Evolutionary conservation across 768 basidiomycete species (phyloP), one percentile per base, ranked within the genome.

Genomic region (Mycena amicta): DNA sequence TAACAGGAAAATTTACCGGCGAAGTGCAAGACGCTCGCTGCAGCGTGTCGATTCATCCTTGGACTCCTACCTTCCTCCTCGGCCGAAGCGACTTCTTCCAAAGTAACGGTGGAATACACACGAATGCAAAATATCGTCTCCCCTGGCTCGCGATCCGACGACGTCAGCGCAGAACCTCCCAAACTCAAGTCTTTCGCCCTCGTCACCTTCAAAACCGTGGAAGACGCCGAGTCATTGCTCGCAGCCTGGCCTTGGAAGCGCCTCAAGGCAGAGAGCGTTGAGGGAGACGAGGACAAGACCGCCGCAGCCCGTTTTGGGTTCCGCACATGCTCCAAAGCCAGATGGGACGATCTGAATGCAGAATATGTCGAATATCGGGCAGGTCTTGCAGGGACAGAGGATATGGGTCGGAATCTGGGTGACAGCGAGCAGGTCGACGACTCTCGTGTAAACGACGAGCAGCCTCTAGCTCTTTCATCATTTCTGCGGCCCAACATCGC

Each of bases 101-200:
- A 53, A 29, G 18, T 45, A 4, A 41, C 67, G 22, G 16, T 51
- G 25, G 40, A 52, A 12, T 52, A 60, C 58, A 60, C 50, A 3
- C 71, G 70, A 22, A 66, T 92, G 4, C 86, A 92, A 66, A 61
- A 68, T 33, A 75, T 93, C 40, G 60, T 28, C n/a, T 49, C 47
- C 71, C 1, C 76, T 90, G 26, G 88, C 86, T 13, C 75, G 82
- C 0, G 88, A 92, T 64, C 81, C 87, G 67, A 79, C 82, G 89
- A 90, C 67, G n/a, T n/a, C n/a, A n/a, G n/a, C n/a, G n/a, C n/a
- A n/a, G 77, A 77, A 52, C 79, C 82, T 15, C 83, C 87, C 2
- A 81, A 79, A 53, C 87, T 81, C 70, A 92, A 88, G 75, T 88
- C 89, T 1, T 93, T 92, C 60, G 89, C 90, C 0, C 80, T 93